Evolutionary conservation across 257 asterid genomes (phyloP), one percentile per base, ranked within the genome.

Genomic region (Cinchona pubescens): DNA sequence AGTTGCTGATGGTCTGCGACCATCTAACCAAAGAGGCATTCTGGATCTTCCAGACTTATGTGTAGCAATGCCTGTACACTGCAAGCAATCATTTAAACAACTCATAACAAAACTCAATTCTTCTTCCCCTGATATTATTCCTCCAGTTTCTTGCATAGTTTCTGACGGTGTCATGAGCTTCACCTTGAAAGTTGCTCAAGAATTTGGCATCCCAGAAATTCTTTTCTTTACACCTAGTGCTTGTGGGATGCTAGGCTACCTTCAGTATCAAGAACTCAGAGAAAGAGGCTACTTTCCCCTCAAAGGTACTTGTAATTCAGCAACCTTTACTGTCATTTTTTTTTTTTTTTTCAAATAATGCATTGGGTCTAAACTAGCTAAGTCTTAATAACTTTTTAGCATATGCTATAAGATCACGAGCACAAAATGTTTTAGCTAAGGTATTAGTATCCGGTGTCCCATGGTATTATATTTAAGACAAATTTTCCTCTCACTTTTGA

Each of bases 91-190:
- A 2, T 81, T 81, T 46, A 77, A 37, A 43, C 43, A 76, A 34
- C 70, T 81, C 4, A 34, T 81, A n/a, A 18, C 3, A 25, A 76
- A 51, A 43, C 79, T 81, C 38, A 76, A 76, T 45, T 12, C 34
- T 45, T 12, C 34, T 37, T 73, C 79, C 7, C 34, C 43, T 12
- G 71, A 76, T 27, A 63, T n/a, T n/a, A n/a, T 12, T 15, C 82
- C 77, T 40, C 77, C 81, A 0, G 77, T 77, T 27, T 37, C 82
- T 30, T 81, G 79, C 45, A 43, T 81, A 13, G 69, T 81, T 56
- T 77, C 79, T 3, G 82, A 81, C 55, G 79, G 85, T 2, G 79
- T 77, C 23, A 77, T 81, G 85, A 62, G 79, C 73, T 81, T 67
- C 74, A 81, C 85, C 15, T 27, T 81, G 71, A 53, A 69, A 27